Conservation (phyloP, 2,329 filamentous ascomycete species). For the Pseudocercospora fijiensis region DNA sequence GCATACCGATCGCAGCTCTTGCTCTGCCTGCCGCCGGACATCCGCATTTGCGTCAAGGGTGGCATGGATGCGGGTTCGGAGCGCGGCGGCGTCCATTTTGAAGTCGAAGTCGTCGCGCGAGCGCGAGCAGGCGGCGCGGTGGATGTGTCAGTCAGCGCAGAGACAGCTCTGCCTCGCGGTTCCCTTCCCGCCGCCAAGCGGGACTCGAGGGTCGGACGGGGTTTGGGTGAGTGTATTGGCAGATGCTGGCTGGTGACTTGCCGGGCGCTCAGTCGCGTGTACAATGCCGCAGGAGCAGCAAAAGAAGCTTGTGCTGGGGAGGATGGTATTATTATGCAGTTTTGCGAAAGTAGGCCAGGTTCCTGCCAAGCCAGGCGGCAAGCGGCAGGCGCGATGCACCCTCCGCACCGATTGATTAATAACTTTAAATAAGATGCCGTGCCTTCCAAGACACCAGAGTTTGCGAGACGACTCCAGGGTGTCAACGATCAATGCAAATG, state of each 20-base stretch:
- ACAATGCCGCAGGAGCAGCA: not conserved
- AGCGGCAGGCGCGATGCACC: not conserved
- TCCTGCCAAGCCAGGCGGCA: not conserved
- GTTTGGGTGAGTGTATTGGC: not conserved
- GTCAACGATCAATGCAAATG: not conserved
- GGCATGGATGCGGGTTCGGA: conserved; percentile 74
- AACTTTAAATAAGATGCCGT: not conserved
- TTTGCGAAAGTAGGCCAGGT: conserved; percentile 3
- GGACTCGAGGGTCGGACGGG: not conserved
- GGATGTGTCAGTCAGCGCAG: conserved; percentile 2
- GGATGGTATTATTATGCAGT: not conserved
- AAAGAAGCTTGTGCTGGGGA: not conserved
- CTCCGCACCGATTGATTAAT: too few species aligned
- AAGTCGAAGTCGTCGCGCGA: not conserved
- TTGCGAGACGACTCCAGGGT: not conserved
- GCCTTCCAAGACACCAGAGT: not conserved
- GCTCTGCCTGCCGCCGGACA: conserved; percentile 71
- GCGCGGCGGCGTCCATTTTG: conserved; percentile 69
- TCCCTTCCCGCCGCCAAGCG: not conserved
- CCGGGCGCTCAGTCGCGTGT: not conserved
- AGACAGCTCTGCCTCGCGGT: not conserved
- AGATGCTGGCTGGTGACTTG: not conserved
- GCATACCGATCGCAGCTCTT: conserved; percentile 77
- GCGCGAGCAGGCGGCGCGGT: not conserved
- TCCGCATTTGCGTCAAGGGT: conserved; percentile 74